Evolutionary conservation across 2,329 filamentous ascomycete genomes (phyloP), one percentile per base, ranked within the genome.

Genomic region (Ceratocystis ficicola): DNA sequence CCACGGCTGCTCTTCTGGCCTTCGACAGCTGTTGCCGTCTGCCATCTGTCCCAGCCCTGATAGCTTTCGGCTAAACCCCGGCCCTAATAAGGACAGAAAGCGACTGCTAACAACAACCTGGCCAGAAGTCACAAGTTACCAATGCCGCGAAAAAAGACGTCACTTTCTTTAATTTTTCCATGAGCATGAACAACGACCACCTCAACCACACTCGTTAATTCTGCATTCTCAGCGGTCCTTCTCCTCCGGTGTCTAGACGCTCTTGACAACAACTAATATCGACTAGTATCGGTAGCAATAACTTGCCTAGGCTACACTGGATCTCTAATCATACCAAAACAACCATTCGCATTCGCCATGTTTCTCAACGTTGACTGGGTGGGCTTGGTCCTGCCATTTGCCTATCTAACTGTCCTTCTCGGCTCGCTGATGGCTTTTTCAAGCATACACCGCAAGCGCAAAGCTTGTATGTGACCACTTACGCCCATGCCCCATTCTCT

Each of bases 401-500:
- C 90, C 77, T 99, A 99, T 77, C 82, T 99, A 68, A 81, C 85
- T 71, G 89, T 97, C 68, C 86, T 99, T 65, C 82, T 89, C 72
- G 90, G 91, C 72, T 93, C 91, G 44, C 84, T 99, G 71, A 87
- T 88, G 74, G 94, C 90, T 70, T 99, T 99, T 78, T 95, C 90
- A 61, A 89, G 85, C 66, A 85, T 97, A 69, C 97, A 97, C 77
- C 87, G 93, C 72, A 93, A 94, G 78, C 86, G 94, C 76, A 94
- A 96, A 83, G 86, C 89, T 71, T 79, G 87, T 90, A 79, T 69
- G 84, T 81, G 63, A 22, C 62, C 57, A 57, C 32, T 67, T 36
- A 1, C n/a, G 2, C 12, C 17, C 30, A 30, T 30, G 55, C 7
- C 59, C 52, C 28, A 44, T 17, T 44, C n/a, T 30, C 57, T 22